phyloP scores from a whole-genome alignment of 768 basidiomycete species.

The Mycena filopes region DNA sequence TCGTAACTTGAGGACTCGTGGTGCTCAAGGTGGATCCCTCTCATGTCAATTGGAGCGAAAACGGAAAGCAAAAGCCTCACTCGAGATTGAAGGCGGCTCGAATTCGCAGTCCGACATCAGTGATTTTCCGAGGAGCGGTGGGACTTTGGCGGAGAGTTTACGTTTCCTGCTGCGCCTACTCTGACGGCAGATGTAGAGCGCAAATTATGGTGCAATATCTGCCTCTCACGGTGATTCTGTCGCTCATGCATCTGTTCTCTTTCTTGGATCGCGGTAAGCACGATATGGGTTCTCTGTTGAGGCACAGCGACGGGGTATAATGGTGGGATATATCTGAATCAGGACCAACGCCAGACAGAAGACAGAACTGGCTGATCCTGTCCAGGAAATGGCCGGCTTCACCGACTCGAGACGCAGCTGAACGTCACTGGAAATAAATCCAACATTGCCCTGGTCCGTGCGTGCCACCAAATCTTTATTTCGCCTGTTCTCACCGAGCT shows the following conservation, averaged over 20 bases:
- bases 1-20: no score
- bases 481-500: background rate
- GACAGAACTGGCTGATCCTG: background rate
- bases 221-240: constrained; percentile 68
- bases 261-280: constrained; percentile 70
- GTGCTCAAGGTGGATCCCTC: no score
- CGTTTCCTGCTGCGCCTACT: constrained; percentile 56
- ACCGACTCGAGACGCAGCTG: constrained; percentile 68
- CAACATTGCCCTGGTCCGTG: constrained; percentile 69
- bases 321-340: constrained; percentile 48
- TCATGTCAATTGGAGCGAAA: no score
- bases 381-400: constrained; percentile 71
- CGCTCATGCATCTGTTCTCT: constrained; percentile 69
- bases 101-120: no score
- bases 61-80: no score
- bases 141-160: constrained; percentile 58
- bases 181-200: constrained; percentile 62
- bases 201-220: constrained; percentile 67
- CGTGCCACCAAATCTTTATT: background rate
- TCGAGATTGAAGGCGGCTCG: no score
- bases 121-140: constrained; percentile 18
- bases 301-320: constrained; percentile 60
- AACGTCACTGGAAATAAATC: constrained; percentile 68
- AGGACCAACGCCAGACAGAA: background rate
- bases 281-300: background rate